Base-by-base conservation (phyloP, 129 eudicot species). In the Rutidosis leptorrhynchoides region DNA sequence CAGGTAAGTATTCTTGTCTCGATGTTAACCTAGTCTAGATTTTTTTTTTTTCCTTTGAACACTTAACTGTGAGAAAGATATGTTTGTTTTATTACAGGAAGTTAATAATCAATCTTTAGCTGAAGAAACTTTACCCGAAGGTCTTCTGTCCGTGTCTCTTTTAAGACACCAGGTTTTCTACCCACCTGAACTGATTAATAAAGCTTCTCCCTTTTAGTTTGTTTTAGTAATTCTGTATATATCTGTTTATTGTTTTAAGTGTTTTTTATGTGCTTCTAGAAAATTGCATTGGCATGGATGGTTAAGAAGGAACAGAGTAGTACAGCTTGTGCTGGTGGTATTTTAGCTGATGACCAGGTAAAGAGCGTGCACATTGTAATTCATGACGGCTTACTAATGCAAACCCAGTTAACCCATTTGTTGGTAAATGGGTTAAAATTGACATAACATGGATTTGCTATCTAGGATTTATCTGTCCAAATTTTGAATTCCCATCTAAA, bases 331-430 rank as follows among this genome's bases (percentile, higher is more conserved):
- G 70, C 79, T 66, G 99, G 99, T 77, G 96, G 96, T 52, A 82
- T 93, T 75, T 83, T 93, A 66, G 99, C 99, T 49, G 99, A 93
- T 77, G 99, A 89, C 66, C 99, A 93, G 95, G 96, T 87, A 12
- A 33, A 46, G 62, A 59, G 63, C 28, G 58, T 71, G 43, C 67
- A 26, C 25, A 35, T 16, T 68, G 53, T 56, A 37, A 29, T 6
- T n/a, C n/a, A n/a, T n/a, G n/a, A n/a, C n/a, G n/a, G n/a, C n/a
- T n/a, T n/a, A n/a, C n/a, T n/a, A n/a, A 25, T 28, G 4, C 19
- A 24, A 57, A 2, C 62, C 30, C 20, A 26, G 26, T 57, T 15
- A 25, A 57, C 35, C 35, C 62, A 5, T 57, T 25, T 11, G 26
- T 14, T 24, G 11, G 37, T 57, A 26, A 57, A 57, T 28, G 30